Percentiles rank a stretch among this genome's conserved stretches.
These are phyloP conservation scores for Trapa bicornis DNA, from an alignment of 345 rosid species.

Conservation along the genomic window DNA sequence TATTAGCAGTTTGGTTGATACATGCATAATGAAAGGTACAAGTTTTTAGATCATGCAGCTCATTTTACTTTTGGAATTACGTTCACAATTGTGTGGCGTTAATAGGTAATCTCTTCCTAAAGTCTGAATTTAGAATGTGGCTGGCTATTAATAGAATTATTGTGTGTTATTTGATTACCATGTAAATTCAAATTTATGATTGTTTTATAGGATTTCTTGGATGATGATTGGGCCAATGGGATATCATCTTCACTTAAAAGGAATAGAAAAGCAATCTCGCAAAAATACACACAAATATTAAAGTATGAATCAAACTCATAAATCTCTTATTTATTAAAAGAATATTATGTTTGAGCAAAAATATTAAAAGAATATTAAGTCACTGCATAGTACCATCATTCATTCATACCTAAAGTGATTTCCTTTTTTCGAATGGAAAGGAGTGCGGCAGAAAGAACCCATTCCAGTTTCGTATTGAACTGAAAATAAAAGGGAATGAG, in stretches of 20 bases:
- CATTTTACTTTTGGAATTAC: not conserved
- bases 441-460: no score
- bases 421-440: no score
- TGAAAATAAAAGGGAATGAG: no score
- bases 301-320: no score
- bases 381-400: no score
- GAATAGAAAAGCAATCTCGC: conserved; percentile 20
- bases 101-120: not conserved
- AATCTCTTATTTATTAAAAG: no score
- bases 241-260: conserved; percentile 14
- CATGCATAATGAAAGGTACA: not conserved
- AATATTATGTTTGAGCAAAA: no score
- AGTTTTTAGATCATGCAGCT: not conserved
- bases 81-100: not conserved
- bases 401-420: no score
- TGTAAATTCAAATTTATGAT: not conserved
- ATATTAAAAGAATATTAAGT: no score
- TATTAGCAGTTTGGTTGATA: not conserved
- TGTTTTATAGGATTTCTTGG: conserved; percentile 50
- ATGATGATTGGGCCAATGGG: conserved; percentile 28
- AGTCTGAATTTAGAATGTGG: not conserved
- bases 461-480: no score
- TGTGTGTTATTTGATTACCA: not conserved
- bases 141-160: not conserved
- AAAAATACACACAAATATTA: no score